Conservation (phyloP, 2,329 filamentous ascomycete genomes). For the Cordyceps sp. region DNA sequence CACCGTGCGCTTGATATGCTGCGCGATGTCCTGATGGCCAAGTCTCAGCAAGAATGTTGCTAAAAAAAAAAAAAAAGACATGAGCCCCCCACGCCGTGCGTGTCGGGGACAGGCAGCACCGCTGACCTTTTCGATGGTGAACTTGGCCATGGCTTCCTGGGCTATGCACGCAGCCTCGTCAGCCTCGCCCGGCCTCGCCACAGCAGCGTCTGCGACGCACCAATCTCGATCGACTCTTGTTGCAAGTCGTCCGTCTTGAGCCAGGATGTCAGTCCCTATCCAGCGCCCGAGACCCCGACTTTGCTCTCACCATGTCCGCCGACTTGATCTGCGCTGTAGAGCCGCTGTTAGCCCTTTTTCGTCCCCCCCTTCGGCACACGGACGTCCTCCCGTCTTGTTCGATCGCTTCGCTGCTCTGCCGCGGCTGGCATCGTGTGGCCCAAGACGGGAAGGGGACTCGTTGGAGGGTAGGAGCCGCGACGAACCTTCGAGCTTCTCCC, state of each 20-base stretch:
- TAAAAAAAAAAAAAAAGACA: background rate
- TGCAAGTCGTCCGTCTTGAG: conserved; percentile 90
- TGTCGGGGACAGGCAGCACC: too few species aligned
- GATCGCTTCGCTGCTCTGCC: background rate
- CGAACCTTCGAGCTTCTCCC: conserved; percentile 64
- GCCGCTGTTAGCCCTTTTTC: conserved; percentile 4
- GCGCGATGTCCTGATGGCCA: conserved; percentile 63
- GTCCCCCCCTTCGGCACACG: too few species aligned
- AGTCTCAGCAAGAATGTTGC: conserved; percentile 6
- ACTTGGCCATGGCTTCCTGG: conserved; percentile 47
- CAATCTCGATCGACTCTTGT: conserved; percentile 84
- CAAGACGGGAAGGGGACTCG: background rate
- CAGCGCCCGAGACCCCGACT: background rate
- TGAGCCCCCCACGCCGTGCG: too few species aligned
- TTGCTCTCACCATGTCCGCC: conserved; percentile 70
- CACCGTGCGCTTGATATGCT: conserved; percentile 90
- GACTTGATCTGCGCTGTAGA: conserved; percentile 83
- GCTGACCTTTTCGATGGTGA: conserved; percentile 41
- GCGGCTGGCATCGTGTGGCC: background rate
- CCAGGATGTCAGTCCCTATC: conserved; percentile 9
- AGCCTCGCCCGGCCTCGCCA: conserved; percentile 6
- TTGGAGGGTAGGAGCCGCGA: background rate
- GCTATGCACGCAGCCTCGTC: conserved; percentile 21
- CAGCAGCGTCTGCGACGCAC: conserved; percentile 36
- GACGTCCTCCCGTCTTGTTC: too few species aligned